These are phyloP conservation scores for Xylaria curta DNA, from an alignment of 495 filamentous ascomycete species.

Conservation along the genomic window DNA sequence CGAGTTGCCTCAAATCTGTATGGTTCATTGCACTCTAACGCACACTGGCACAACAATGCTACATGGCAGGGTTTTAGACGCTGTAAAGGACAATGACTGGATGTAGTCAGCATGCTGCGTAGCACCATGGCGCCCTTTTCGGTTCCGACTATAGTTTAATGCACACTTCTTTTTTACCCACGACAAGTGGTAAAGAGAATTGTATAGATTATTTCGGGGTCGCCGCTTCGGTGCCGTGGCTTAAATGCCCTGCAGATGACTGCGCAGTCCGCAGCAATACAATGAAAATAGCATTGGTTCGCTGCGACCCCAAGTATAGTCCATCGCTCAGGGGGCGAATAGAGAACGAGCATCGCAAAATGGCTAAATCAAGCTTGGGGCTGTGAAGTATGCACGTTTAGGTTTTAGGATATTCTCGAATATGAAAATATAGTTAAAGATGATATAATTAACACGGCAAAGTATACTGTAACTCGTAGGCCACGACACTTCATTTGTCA, in stretches of 20 bases:
- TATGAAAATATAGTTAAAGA: background rate
- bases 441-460: background rate
- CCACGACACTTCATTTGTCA: no score
- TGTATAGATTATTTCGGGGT: background rate
- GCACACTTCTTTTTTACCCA: background rate
- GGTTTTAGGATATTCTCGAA: background rate
- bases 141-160: constrained; percentile 5
- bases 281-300: background rate
- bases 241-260: background rate
- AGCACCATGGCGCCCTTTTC: background rate
- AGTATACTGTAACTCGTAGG: background rate
- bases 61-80: background rate
- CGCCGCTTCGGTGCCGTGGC: constrained; percentile 1
- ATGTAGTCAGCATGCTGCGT: background rate
- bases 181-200: background rate
- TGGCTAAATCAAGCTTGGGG: background rate
- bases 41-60: background rate
- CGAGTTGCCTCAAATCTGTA: background rate
- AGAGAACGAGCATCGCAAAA: background rate
- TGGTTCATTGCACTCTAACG: background rate
- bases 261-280: background rate
- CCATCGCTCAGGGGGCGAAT: background rate
- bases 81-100: background rate
- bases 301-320: background rate
- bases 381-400: background rate